phyloP scores from a whole-genome alignment of 2,329 filamentous ascomycete species.

The Talaromyces sp. region DNA sequence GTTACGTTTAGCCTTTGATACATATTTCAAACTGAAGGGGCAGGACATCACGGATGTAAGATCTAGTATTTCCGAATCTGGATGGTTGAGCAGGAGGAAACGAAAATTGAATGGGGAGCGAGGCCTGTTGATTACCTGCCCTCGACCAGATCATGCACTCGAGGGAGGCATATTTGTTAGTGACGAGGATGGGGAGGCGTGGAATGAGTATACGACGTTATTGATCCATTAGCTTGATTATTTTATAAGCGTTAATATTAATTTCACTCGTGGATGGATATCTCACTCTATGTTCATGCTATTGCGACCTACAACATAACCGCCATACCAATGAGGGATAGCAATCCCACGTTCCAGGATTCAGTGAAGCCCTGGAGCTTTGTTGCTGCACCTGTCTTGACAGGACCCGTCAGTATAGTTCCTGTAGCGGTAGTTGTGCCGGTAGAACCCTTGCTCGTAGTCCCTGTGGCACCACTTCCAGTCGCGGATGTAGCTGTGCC shows the following conservation, averaged over 20 bases:
- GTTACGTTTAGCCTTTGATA: neutral
- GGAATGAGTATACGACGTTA: neutral
- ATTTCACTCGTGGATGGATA: too few species aligned
- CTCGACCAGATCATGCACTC: neutral
- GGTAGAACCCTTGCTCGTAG: neutral
- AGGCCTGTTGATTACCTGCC: neutral
- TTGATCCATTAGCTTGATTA: neutral
- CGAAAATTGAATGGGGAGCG: neutral
- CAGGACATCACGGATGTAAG: neutral
- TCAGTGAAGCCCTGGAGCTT: neutral
- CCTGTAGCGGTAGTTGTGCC: neutral
- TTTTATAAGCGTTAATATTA: neutral
- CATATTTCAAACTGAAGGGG: neutral
- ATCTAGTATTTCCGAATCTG: neutral
- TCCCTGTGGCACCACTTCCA: neutral
- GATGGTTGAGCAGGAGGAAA: neutral
- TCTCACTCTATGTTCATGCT: neutral
- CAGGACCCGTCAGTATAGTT: neutral
- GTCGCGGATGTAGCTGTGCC: constrained; percentile 1
- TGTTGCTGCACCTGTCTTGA: neutral
- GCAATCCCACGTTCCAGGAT: neutral
- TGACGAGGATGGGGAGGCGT: neutral
- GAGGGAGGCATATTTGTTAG: neutral
- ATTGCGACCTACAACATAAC: neutral
- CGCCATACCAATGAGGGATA: neutral